Evolutionary conservation across 805 yeast species (phyloP).

Genomic region (Starmera amethionina): DNA sequence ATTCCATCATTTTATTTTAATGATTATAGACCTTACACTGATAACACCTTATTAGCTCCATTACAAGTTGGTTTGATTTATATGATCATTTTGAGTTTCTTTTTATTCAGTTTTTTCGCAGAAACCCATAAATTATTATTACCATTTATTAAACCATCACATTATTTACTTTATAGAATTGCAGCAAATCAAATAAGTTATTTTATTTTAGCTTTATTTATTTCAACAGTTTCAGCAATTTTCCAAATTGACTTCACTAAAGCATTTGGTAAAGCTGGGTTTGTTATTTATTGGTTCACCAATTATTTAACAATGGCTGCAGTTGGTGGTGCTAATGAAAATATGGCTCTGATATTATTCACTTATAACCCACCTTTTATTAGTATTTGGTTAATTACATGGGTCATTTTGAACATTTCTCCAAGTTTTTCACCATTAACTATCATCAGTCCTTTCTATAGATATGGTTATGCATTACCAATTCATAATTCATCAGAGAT

Average conservation of each 20-base stretch:
- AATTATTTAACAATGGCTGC: conserved; percentile 63
- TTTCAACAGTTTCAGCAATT: conserved; percentile 53
- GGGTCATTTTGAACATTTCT: conserved; percentile 61
- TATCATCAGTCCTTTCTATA: conserved; percentile 43
- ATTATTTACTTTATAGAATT: conserved; percentile 44
- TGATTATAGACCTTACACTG: conserved; percentile 42
- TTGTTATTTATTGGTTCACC: conserved; percentile 65
- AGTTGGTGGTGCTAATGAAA: conserved; percentile 69
- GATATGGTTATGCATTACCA: conserved; percentile 63
- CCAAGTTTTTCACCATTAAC: conserved; percentile 62
- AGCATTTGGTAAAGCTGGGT: conserved; percentile 60
- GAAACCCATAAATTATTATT: conserved; percentile 43
- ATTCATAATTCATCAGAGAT: conserved; percentile 56
- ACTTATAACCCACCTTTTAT: conserved; percentile 49
- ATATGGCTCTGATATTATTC: conserved; percentile 42
- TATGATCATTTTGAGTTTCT: conserved; percentile 61
- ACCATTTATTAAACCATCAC: conserved; percentile 30
- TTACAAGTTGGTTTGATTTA: conserved; percentile 69
- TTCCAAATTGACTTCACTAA: conserved; percentile 51
- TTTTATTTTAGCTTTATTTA: conserved; percentile 47
- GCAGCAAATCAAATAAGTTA: conserved; percentile 40
- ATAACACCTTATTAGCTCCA: conserved; percentile 51
- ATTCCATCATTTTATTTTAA: conserved; percentile 25
- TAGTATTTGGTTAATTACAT: conserved; percentile 64
- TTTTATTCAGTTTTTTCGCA: conserved; percentile 52